Evolutionary conservation across 2,329 filamentous ascomycete species (phyloP), one percentile per base, ranked within the genome.

Genomic region (Aspergillus hiratsukae): DNA sequence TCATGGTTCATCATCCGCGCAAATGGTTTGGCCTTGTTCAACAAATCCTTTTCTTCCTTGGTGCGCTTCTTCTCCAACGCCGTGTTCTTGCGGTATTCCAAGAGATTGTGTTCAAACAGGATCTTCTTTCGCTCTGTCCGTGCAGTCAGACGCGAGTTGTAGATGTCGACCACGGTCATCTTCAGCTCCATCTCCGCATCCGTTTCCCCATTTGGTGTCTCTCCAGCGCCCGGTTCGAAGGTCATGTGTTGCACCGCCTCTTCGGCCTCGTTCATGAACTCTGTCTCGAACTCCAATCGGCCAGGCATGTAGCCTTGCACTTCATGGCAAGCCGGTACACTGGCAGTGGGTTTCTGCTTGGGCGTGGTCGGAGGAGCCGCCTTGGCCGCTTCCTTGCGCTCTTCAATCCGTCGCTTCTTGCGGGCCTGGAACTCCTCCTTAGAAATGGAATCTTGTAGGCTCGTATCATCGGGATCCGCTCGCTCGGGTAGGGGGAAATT

Each of bases 291-390:
- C 69, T 99, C 94, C 62, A 99, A 76, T 43, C 94, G 91, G 48
- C 94, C 94, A 3, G 94, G 94, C 94, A 99, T 99, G 72, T 96
- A 99, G 3, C 94, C 94, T 74, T 97, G 91, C 40, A 99, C 94
- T 75, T 99, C 94, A 78, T 99, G 94, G 73, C 94, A 99, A 35
- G 91, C 88, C 0, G 94, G 94, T 2, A 97, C 91, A 78, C 90
- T 96, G 8, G 92, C 92, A 0, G 93, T 97, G 0, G 94, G 94
- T 70, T 97, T 97, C 65, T 93, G 92, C 75, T 97, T 96, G 1
- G 93, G 91, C 25, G 90, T 89, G 40, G 91, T 82, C 0, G 91
- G 87, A 0, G 90, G 86, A 8, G 90, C 89, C 59, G 88, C 89
- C 74, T 94, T 96, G 45, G 90, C 88, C 1, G 86, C 87, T 61